Base-by-base conservation (phyloP, 2,329 filamentous ascomycete genomes). In the Trichoderma lentiforme region DNA sequence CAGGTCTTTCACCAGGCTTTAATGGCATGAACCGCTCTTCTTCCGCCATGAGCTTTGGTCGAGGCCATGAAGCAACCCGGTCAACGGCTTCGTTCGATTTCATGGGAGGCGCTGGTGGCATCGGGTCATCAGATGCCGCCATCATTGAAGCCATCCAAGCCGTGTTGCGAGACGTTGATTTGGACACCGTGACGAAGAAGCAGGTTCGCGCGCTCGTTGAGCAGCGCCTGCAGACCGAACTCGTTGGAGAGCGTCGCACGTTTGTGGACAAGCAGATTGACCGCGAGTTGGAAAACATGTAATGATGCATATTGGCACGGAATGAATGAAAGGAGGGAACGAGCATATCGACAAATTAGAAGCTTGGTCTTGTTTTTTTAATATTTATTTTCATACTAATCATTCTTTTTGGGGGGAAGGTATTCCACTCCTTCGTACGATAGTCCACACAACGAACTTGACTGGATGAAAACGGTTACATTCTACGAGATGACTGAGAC, bases 161-260 rank as follows among this genome's bases (percentile, higher is more conserved):
- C 65, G 96, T 96, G 76, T 85, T 99, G 74, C 84, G 87, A 18
- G 95, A 98, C 78, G 94, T 98, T 0, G 95, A 99, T 81, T 86
- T 99, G 56, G 96, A 99, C 80, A 95, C 89, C n/a, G 93, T 98
- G 62, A 99, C 96, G 7, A 99, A 98, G 90, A 99, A 99, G 85
- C 95, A 98, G 84, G 92, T 96, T 71, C 88, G 93, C 65, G 95
- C 93, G 4, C 87, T 98, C 58, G 94, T 97, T 14, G 96, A 99
- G 84, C 94, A 98, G 84, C 89, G 95, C 77, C 83, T 99, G 74
- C 95, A 98, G 84, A 95, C 93, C 5, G 94, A 97, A 80, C 86
- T 98, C 72, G 86, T 89, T 0, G 95, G 94, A 26, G 95, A 98
- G 82, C 91, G 94, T 81, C 90, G 92, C 80, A 90, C 91, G 18